phyloP scores from a whole-genome alignment of 1,139 yeast species.

The Nakaseomyces glabratus region DNA sequence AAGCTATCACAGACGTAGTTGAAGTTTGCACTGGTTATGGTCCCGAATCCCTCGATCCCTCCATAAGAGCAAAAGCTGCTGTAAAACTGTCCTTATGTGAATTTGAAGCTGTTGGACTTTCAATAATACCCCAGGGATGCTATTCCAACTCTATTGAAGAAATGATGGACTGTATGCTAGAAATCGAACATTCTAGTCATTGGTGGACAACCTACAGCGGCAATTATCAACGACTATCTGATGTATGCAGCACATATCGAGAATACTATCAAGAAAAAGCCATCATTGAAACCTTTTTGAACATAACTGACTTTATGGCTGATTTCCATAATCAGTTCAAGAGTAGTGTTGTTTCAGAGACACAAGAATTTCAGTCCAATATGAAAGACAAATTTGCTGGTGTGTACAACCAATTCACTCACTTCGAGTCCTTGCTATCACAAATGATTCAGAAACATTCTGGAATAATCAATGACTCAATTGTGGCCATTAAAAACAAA shows the following conservation, averaged over 20 bases:
- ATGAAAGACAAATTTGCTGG: too few relatives aligned
- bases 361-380: too few relatives aligned
- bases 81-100: conserved; percentile 47
- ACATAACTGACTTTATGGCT: conserved; percentile 27
- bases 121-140: conserved; percentile 17
- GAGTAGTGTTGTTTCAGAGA: too few relatives aligned
- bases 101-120: conserved; percentile 37
- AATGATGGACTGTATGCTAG: conserved; percentile 34
- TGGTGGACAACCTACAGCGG: conserved; percentile 59
- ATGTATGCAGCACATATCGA: conserved; percentile 43
- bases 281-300: conserved; percentile 20
- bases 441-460: too few relatives aligned
- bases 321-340: too few relatives aligned
- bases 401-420: too few relatives aligned
- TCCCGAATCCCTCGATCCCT: conserved; percentile 26
- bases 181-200: conserved; percentile 40
- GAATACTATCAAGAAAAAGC: conserved; percentile 37
- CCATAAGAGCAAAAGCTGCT: conserved; percentile 35
- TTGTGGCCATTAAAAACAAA: too few relatives aligned
- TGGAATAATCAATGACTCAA: too few relatives aligned
- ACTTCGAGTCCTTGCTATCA: too few relatives aligned
- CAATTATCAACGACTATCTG: conserved; percentile 41
- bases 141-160: conserved; percentile 12
- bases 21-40: conserved; percentile 28
- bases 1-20: conserved; percentile 27